Percentiles rank a stretch among this genome's conserved stretches.
Evolutionary conservation across 495 filamentous ascomycete species (phyloP).

Genomic region (Chaetomidium leptoderma): DNA sequence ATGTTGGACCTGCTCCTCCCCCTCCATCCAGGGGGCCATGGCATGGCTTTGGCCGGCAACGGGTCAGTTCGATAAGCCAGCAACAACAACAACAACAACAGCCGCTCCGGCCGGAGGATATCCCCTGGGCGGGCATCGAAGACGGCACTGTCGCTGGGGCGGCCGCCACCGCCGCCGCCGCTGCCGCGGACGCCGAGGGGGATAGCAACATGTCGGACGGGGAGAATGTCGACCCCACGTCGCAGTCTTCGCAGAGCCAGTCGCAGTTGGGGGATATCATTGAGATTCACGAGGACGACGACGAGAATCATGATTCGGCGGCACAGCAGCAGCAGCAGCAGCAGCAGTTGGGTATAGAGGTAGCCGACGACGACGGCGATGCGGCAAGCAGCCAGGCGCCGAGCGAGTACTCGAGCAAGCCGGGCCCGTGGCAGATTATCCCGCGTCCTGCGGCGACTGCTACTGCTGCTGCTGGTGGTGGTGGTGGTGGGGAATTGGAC

Average conservation of each 20-base stretch:
- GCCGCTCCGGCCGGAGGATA: constrained; percentile 36
- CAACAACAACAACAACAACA: neutral
- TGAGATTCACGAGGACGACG: constrained; percentile 23
- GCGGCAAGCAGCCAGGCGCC: constrained; percentile 26
- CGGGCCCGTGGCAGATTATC: constrained; percentile 16
- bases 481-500: neutral
- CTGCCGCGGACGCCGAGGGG: neutral
- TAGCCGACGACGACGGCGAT: constrained; percentile 7
- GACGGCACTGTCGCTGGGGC: constrained; percentile 23
- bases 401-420: constrained; percentile 32
- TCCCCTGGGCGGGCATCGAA: constrained; percentile 43
- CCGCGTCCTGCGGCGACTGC: neutral
- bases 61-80: neutral
- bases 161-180: neutral
- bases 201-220: constrained; percentile 30
- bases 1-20: neutral
- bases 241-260: neutral
- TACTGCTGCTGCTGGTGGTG: neutral
- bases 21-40: neutral
- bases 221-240: constrained; percentile 41
- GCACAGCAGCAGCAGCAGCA: neutral
- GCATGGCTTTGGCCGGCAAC: constrained; percentile 15
- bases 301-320: neutral
- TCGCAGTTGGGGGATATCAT: constrained; percentile 1
- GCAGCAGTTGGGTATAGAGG: neutral